Percentiles rank a stretch among this genome's conserved stretches.
Evolutionary conservation across 2,329 filamentous ascomycete genomes (phyloP).

Genomic region (Myotisia sp.): DNA sequence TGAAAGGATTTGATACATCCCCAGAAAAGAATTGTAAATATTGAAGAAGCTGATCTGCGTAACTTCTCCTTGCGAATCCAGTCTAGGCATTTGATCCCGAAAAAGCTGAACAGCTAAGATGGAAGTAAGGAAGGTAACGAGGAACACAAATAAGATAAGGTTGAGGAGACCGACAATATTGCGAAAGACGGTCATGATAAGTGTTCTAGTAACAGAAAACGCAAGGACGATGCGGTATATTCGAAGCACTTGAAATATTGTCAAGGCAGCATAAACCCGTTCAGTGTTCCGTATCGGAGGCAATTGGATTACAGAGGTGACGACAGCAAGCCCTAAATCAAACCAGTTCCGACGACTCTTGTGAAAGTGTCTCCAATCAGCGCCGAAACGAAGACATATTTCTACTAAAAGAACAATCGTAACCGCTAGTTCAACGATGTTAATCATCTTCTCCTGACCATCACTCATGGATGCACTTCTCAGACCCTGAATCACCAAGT

Average conservation of each 20-base stretch:
- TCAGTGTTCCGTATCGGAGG: slow-evolving; percentile 62
- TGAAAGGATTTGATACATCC: slow-evolving; percentile 94
- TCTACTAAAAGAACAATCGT: slow-evolving; percentile 69
- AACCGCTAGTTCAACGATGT: slow-evolving; percentile 56
- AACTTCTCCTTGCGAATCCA: slow-evolving; percentile 46
- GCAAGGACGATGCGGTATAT: slow-evolving; percentile 85
- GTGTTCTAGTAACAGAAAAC: slow-evolving; percentile 68
- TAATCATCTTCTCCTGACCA: slow-evolving; percentile 49
- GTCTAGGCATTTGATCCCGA: slow-evolving; percentile 61
- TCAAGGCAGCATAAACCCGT: slow-evolving; percentile 70
- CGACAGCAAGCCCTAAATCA: slow-evolving; percentile 64
- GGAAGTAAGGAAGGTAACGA: slow-evolving; percentile 84
- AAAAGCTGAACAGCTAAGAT: slow-evolving; percentile 92
- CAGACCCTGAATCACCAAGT: slow-evolving; percentile 62
- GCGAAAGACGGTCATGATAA: slow-evolving; percentile 75
- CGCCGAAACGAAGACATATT: slow-evolving; percentile 62
- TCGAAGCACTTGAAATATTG: slow-evolving; percentile 81
- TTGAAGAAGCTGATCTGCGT: slow-evolving; percentile 67
- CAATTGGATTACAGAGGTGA: slow-evolving; percentile 73
- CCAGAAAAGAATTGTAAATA: slow-evolving; percentile 90
- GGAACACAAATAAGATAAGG: slow-evolving; percentile 87
- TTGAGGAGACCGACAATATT: slow-evolving; percentile 88
- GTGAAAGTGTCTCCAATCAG: slow-evolving; percentile 72
- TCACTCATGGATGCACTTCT: slow-evolving; percentile 63
- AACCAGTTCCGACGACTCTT: slow-evolving; percentile 59